Percentiles rank a stretch among this genome's conserved stretches.
These are phyloP conservation scores for Lophium mytilinum DNA, from an alignment of 495 filamentous ascomycete genomes.

Conservation along the genomic window DNA sequence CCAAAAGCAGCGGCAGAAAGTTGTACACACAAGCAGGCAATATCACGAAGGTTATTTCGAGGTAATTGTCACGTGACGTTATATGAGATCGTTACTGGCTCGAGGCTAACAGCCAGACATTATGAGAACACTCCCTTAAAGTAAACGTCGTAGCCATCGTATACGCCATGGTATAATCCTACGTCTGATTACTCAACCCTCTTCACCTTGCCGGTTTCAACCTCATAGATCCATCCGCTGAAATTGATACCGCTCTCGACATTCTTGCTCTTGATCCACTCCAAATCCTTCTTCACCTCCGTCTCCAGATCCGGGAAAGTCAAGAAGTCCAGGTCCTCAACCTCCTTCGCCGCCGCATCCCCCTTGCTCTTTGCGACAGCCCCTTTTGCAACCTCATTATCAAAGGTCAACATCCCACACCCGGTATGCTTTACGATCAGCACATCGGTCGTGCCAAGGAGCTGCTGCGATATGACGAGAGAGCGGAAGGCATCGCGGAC, in stretches of 20 bases:
- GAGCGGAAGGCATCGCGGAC: conserved; percentile 62
- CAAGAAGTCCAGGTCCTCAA: conserved; percentile 50
- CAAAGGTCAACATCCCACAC: conserved; percentile 78
- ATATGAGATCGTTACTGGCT: no score
- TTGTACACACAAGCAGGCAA: no score
- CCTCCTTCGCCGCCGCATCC: conserved; percentile 36
- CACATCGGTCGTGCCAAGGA: conserved; percentile 72
- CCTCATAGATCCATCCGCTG: conserved; percentile 74
- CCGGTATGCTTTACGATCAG: conserved; percentile 71
- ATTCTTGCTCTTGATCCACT: conserved; percentile 50
- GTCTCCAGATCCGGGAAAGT: conserved; percentile 56
- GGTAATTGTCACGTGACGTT: no score
- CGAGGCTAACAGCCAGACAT: no score
- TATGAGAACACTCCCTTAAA: no score
- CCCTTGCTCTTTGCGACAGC: conserved; percentile 53
- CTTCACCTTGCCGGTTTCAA: conserved; percentile 64
- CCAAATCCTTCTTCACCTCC: conserved; percentile 59
- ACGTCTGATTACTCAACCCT: conserved; percentile 38
- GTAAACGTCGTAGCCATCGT: no score
- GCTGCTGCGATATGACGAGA: conserved; percentile 71
- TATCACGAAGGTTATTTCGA: no score
- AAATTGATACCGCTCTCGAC: conserved; percentile 51
- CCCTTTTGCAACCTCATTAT: conserved; percentile 51
- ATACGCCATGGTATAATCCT: not conserved
- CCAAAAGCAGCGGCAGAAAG: no score